A percentile compares a stretch with the other conserved stretches of the same genome.
Conservation (phyloP, 176 grass and related monocot species). For the Phyllostachys edulis region DNA sequence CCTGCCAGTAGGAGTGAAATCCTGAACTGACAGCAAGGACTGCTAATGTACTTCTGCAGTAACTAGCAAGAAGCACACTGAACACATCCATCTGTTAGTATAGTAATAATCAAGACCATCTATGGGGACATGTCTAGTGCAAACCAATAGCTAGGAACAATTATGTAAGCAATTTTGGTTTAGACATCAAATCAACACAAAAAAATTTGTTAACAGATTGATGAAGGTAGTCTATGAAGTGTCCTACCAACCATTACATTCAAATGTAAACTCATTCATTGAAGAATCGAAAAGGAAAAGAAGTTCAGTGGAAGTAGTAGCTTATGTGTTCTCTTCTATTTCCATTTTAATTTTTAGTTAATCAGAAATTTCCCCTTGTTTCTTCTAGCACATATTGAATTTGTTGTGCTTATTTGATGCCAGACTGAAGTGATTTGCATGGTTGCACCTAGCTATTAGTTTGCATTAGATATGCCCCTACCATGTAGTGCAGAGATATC, state of each 20-base stretch:
- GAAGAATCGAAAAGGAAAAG: not conserved
- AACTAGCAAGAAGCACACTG: not conserved
- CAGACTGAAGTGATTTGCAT: not conserved
- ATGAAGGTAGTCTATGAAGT: not conserved
- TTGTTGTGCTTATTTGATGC: conserved; percentile 9
- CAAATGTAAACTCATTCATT: not conserved
- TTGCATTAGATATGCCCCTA: not conserved
- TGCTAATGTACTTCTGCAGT: not conserved
- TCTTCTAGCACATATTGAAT: conserved; percentile 2
- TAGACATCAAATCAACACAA: not conserved
- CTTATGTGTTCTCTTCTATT: not conserved
- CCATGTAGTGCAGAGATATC: not conserved
- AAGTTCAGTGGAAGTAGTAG: not conserved
- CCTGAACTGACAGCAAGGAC: not conserved
- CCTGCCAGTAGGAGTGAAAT: not conserved
- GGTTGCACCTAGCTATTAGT: conserved; percentile 14
- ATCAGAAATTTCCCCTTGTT: not conserved
- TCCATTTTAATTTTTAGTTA: not conserved
- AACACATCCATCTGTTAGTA: not conserved
- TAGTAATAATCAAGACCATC: not conserved
- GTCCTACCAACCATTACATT: not conserved
- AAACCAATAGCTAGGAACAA: not conserved
- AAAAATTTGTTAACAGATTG: not conserved
- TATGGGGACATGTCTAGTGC: not conserved
- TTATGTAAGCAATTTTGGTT: not conserved